phyloP scores from a whole-genome alignment of 2,329 filamentous ascomycete species.

The Allantophomopsis lycopodina region DNA sequence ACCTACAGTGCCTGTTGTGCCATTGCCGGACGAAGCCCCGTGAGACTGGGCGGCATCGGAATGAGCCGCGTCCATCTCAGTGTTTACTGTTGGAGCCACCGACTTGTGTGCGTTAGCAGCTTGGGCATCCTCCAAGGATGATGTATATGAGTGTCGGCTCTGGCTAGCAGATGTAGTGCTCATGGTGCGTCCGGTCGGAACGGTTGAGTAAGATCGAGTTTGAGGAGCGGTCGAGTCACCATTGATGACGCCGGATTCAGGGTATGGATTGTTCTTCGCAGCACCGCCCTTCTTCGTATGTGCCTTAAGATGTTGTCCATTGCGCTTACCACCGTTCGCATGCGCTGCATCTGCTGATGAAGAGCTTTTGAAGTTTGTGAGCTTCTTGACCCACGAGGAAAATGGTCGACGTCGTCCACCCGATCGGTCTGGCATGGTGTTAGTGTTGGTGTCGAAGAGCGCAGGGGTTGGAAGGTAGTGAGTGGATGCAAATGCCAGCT shows the following conservation, averaged over 20 bases:
- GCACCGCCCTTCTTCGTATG: conserved; percentile 39
- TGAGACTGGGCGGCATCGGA: conserved; percentile 71
- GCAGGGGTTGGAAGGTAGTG: not conserved
- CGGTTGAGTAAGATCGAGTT: conserved; percentile 41
- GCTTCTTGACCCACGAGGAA: conserved; percentile 84
- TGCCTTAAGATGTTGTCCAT: conserved; percentile 25
- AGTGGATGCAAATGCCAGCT: too few relatives aligned
- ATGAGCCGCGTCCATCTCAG: conserved; percentile 61
- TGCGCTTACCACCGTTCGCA: conserved; percentile 25
- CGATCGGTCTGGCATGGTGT: conserved; percentile 44
- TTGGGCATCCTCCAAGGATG: conserved; percentile 42
- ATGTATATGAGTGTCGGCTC: conserved; percentile 45
- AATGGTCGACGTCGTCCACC: conserved; percentile 69
- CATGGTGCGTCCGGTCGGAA: conserved; percentile 29
- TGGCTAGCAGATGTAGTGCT: conserved; percentile 38
- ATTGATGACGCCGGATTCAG: conserved; percentile 55
- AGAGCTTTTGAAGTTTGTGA: conserved; percentile 72
- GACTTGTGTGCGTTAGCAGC: conserved; percentile 53
- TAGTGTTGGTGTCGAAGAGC: too few relatives aligned
- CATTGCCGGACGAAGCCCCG: conserved; percentile 48
- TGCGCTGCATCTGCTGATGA: conserved; percentile 39
- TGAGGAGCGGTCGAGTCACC: conserved; percentile 13
- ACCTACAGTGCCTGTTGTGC: conserved; percentile 58
- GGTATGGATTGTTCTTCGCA: conserved; percentile 73
- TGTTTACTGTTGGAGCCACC: conserved; percentile 51